Base-by-base conservation (phyloP, 257 asterid genomes). In the Solanum chilense region DNA sequence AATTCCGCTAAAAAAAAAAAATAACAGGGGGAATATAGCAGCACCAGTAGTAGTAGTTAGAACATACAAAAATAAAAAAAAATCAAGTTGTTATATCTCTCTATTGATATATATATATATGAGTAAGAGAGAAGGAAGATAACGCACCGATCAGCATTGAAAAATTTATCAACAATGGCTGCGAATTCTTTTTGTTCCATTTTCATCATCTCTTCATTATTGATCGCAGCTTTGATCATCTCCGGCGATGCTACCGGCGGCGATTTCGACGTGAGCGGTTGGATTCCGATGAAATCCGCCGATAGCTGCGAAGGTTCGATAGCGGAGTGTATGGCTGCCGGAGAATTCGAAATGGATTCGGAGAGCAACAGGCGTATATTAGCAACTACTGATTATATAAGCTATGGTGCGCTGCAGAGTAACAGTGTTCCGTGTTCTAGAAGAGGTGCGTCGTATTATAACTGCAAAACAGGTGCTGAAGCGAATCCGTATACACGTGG, bases 331-430 rank as follows among this genome's bases (percentile, higher is more conserved):
- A 88, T 93, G 93, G 94, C 87, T 6, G 90, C 91, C 39, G 93
- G 88, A 18, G 97, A 94, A 91, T 91, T 94, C 90, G 94, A 89
- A 56, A 89, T 93, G 94, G 98, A 93, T 12, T 85, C 94, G 2
- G 96, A 92, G 86, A 87, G 58, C 90, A 93, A 88, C 87, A 84
- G 98, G 92, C 96, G 98, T 69, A 91, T 95, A 12, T 87, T 96
- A 89, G 96, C 94, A 27, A 91, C 94, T 33, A 89, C 87, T n/a
- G 87, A 87, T 81, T 95, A 95, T 90, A 94, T 96, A 88, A 93
- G 99, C 97, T 95, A 96, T 89, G 96, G 95, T 75, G 98, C 98
- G 41, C 93, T 96, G n/a, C 94, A 91, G 94, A 90, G 97, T 85
- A 93, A 93, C 94, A 89, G 29, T 13, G 94, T 92, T 31, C 98